phyloP scores from a whole-genome alignment of 1,284 basidiomycete species.

The Austropuccinia psidii region DNA sequence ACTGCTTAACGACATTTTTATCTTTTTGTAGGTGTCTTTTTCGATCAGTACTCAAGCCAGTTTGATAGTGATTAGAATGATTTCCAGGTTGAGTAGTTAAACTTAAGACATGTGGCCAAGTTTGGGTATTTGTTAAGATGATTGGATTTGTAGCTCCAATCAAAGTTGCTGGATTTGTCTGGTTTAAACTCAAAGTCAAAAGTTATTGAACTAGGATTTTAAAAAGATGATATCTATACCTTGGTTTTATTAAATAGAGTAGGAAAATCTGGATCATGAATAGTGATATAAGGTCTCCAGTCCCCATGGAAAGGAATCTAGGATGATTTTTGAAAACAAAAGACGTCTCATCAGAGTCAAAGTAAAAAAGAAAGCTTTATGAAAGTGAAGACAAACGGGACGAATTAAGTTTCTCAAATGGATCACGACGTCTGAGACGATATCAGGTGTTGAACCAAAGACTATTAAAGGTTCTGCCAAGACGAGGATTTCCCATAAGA shows the following conservation, averaged over 20 bases:
- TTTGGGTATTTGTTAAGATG: conserved; percentile 73
- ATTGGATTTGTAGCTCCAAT: conserved; percentile 93
- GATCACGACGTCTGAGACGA: conserved; percentile 66
- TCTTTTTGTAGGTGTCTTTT: conserved; percentile 27
- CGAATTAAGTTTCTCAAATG: conserved; percentile 69
- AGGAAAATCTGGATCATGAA: conserved; percentile 79
- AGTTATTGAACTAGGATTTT: no score
- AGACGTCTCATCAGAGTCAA: conserved; percentile 33
- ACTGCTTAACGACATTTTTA: conserved; percentile 18
- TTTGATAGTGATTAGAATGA: not conserved
- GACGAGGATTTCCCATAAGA: conserved; percentile 79
- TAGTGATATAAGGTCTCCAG: conserved; percentile 87
- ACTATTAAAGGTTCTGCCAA: conserved; percentile 81
- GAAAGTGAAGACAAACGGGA: conserved; percentile 56
- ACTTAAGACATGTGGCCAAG: conserved; percentile 77
- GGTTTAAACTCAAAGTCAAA: not conserved
- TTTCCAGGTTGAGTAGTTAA: conserved; percentile 52
- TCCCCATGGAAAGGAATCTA: conserved; percentile 64
- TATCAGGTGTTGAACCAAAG: conserved; percentile 66
- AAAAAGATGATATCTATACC: not conserved
- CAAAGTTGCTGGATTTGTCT: conserved; percentile 47
- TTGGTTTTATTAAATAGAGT: conserved; percentile 61
- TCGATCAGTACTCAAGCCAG: conserved; percentile 23
- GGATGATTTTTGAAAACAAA: not conserved
- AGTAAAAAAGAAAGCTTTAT: not conserved